phyloP scores from a whole-genome alignment of 495 filamentous ascomycete species.

The Tuber borchii region DNA sequence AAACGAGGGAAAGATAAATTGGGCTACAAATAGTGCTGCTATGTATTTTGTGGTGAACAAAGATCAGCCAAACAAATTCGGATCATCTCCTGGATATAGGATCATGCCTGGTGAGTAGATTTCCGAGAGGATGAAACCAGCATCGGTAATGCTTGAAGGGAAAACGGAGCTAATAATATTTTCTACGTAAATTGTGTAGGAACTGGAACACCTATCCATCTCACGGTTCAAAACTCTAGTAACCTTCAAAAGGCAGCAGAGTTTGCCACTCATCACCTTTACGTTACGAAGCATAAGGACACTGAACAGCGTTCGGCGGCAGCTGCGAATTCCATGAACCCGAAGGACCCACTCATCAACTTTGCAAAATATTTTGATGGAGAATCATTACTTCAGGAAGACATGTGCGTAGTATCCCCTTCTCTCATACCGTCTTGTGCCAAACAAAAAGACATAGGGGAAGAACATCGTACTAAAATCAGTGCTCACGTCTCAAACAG shows the following conservation, averaged over 20 bases:
- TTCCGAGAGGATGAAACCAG: not conserved
- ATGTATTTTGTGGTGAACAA: slow-evolving; percentile 52
- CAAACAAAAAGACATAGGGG: not conserved
- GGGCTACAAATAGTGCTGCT: slow-evolving; percentile 49
- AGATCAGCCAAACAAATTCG: slow-evolving; percentile 49
- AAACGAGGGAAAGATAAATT: slow-evolving; percentile 49
- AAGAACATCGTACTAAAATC: not conserved
- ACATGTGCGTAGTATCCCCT: slow-evolving; percentile 42
- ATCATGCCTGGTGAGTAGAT: slow-evolving; percentile 42
- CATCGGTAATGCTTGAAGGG: not conserved
- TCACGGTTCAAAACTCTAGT: slow-evolving; percentile 49
- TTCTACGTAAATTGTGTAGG: slow-evolving; percentile 8
- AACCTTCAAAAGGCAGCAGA: slow-evolving; percentile 47
- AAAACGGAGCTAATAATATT: not conserved
- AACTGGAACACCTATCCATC: slow-evolving; percentile 44
- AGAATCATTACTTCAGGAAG: slow-evolving; percentile 51
- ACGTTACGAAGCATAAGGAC: slow-evolving; percentile 51
- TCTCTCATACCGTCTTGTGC: not conserved
- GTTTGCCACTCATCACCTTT: slow-evolving; percentile 51
- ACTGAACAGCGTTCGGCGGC: slow-evolving; percentile 49
- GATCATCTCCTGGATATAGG: slow-evolving; percentile 54
- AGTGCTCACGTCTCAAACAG: slow-evolving; percentile 11
- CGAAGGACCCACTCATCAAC: slow-evolving; percentile 50
- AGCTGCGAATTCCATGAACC: slow-evolving; percentile 48
- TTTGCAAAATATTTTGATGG: slow-evolving; percentile 54